Percentiles rank a stretch among this genome's conserved stretches.
These are phyloP conservation scores for Podaxis mareebaensis DNA, from an alignment of 768 basidiomycete genomes.

Conservation along the genomic window DNA sequence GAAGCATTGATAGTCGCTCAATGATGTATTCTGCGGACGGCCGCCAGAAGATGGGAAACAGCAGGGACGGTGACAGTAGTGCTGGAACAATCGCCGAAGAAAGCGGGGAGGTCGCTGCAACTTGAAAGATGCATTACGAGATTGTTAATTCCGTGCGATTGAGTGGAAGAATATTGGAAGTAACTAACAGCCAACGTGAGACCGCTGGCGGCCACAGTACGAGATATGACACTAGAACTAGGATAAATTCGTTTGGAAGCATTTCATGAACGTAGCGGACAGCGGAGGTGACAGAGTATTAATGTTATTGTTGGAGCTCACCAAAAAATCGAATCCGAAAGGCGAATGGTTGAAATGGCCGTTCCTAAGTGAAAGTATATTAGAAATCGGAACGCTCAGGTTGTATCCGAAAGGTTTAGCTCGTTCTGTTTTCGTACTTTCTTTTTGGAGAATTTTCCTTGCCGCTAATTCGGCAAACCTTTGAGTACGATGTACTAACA, in stretches of 20 bases:
- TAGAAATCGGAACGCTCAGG: not conserved
- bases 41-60: not conserved
- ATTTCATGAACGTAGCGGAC: not conserved
- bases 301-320: not conserved
- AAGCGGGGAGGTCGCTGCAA: not conserved
- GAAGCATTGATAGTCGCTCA: not conserved
- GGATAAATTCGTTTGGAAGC: not conserved
- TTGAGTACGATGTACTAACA: not conserved
- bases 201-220: not conserved
- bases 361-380: not conserved
- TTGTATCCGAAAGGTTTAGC: not conserved
- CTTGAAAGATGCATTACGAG: slow-evolving; percentile 6
- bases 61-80: not conserved
- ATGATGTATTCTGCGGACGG: not conserved
- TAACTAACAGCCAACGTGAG: not conserved
- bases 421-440: not conserved
- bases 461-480: not conserved
- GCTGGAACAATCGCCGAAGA: not conserved
- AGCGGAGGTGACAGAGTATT: not conserved
- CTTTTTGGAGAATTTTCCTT: not conserved
- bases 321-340: not conserved
- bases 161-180: not conserved
- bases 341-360: not conserved
- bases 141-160: not conserved
- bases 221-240: not conserved